phyloP scores from a whole-genome alignment of 805 yeast species.

The Pichia heedii region DNA sequence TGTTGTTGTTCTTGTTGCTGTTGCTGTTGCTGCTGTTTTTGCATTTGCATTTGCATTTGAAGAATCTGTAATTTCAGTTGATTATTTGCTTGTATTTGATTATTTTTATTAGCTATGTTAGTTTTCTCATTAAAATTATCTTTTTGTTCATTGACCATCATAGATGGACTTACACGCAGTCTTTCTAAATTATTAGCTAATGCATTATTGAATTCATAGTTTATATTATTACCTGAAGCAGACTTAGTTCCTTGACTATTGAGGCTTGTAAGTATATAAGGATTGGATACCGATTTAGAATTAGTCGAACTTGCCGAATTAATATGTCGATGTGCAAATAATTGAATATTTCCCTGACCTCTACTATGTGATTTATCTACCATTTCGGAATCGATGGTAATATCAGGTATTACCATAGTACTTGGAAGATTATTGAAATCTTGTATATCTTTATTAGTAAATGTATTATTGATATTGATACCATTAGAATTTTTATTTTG shows the following conservation, averaged over 20 bases:
- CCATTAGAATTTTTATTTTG: no score
- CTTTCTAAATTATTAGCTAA: no score
- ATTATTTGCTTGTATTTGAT: not conserved
- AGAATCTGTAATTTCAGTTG: not conserved
- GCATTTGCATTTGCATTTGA: not conserved
- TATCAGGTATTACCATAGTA: not conserved
- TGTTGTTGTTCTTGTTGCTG: not conserved
- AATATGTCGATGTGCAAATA: no score
- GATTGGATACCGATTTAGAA: no score
- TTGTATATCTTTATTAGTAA: not conserved
- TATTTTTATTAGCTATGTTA: not conserved
- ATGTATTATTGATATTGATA: not conserved
- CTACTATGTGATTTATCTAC: not conserved
- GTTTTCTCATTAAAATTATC: no score
- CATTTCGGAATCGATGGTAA: not conserved
- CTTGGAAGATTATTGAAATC: not conserved
- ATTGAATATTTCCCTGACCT: not conserved
- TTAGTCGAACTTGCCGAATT: no score
- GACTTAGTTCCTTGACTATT: no score
- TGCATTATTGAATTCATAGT: no score
- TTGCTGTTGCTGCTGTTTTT: conserved; percentile 1
- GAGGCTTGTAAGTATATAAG: no score
- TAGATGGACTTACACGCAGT: no score
- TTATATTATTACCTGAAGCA: no score
- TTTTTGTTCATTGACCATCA: no score